Percentiles rank a stretch among this genome's conserved stretches.
These are phyloP conservation scores for Tuber brumale DNA, from an alignment of 495 filamentous ascomycete species.

Conservation along the genomic window DNA sequence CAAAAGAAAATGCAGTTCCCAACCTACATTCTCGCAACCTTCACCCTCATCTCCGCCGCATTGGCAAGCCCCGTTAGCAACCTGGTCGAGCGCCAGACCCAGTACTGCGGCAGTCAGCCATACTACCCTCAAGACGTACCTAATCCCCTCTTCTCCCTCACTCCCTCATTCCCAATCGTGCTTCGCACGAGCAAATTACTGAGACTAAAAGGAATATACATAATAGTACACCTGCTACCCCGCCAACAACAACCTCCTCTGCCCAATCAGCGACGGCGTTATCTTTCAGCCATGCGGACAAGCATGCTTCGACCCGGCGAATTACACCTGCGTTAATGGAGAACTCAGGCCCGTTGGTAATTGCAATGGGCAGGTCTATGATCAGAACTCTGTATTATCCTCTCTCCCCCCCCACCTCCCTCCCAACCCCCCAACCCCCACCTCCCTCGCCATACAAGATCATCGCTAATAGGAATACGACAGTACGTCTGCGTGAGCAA, in stretches of 20 bases:
- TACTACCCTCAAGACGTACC: constrained; percentile 19
- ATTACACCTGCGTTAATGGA: constrained; percentile 30
- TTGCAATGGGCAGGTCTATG: constrained; percentile 31
- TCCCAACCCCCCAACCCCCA: too few species aligned
- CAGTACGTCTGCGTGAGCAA: constrained; percentile 38
- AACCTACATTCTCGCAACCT: constrained; percentile 13
- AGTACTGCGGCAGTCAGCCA: constrained; percentile 23
- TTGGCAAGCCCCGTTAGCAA: constrained; percentile 17
- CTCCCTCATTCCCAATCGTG: background rate
- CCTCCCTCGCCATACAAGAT: background rate
- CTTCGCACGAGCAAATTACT: background rate
- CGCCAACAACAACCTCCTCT: constrained; percentile 17
- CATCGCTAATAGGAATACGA: constrained; percentile 8
- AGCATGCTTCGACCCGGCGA: constrained; percentile 36
- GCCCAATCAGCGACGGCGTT: constrained; percentile 29
- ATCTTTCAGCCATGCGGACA: constrained; percentile 32
- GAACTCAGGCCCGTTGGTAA: constrained; percentile 25
- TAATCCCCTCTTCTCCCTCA: too few species aligned
- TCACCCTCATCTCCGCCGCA: constrained; percentile 16
- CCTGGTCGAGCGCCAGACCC: constrained; percentile 12
- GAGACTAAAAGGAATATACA: background rate
- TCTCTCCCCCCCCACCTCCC: background rate
- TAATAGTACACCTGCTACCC: constrained; percentile 38
- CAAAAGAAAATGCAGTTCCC: constrained; percentile 29
- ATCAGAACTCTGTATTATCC: constrained; percentile 35